phyloP scores from a whole-genome alignment of 306 rosid species.

The Mimosa pudica region DNA sequence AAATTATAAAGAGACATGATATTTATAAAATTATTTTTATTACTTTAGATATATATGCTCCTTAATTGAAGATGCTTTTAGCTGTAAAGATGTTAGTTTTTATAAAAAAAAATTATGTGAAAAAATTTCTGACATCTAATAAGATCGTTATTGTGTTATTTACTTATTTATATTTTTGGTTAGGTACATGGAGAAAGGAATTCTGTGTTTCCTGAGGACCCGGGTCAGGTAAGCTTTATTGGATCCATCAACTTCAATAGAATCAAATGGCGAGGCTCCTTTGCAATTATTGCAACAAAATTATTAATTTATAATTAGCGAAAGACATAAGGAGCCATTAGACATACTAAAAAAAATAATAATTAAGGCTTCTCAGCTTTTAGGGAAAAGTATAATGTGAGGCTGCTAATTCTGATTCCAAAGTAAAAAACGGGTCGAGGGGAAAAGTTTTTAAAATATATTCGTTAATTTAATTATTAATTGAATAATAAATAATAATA shows the following conservation, averaged over 20 bases:
- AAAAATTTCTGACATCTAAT: background rate
- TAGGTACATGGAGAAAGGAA: slow-evolving; percentile 50
- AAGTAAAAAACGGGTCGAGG: slow-evolving; percentile 45
- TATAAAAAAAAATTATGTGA: background rate
- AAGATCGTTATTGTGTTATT: background rate
- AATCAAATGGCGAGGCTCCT: slow-evolving; percentile 39
- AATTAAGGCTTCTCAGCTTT: slow-evolving; percentile 42
- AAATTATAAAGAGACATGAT: no score
- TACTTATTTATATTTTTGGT: slow-evolving; percentile 1
- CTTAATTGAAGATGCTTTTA: background rate
- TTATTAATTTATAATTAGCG: slow-evolving; percentile 5
- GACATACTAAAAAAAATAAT: slow-evolving; percentile 21
- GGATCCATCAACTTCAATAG: slow-evolving; percentile 50
- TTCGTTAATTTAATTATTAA: background rate
- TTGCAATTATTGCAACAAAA: slow-evolving; percentile 36
- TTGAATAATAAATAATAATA: background rate
- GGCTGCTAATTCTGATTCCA: slow-evolving; percentile 38
- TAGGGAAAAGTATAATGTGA: slow-evolving; percentile 34
- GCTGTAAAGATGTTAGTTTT: background rate
- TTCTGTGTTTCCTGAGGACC: slow-evolving; percentile 59
- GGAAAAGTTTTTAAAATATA: background rate
- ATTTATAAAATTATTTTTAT: background rate
- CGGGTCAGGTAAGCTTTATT: slow-evolving; percentile 60
- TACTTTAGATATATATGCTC: background rate
- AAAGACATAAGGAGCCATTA: slow-evolving; percentile 3